phyloP scores from a whole-genome alignment of 805 yeast genomes.

The Suhomyces xylopsoci region DNA sequence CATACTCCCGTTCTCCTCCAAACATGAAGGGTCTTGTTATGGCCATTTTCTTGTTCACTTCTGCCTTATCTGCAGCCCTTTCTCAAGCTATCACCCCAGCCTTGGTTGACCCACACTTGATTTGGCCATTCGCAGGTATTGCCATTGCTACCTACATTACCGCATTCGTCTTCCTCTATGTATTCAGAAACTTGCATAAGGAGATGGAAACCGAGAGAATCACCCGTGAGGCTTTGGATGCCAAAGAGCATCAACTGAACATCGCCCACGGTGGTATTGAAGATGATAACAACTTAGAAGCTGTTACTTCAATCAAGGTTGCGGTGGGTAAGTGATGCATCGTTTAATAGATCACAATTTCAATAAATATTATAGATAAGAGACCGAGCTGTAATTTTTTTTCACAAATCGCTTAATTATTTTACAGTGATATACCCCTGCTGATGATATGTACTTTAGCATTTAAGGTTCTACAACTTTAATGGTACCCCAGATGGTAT shows the following conservation, averaged over 20 bases:
- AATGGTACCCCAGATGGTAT: background rate
- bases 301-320: slow-evolving; percentile 28
- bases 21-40: slow-evolving; percentile 50
- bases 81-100: slow-evolving; percentile 41
- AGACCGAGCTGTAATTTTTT: background rate
- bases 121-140: slow-evolving; percentile 42
- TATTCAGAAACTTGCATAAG: slow-evolving; percentile 38
- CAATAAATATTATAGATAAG: background rate
- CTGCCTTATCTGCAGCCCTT: slow-evolving; percentile 49
- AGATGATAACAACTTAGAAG: slow-evolving; percentile 20
- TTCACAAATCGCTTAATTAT: too few species aligned
- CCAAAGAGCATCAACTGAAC: background rate
- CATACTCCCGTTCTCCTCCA: slow-evolving; percentile 51
- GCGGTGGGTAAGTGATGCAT: slow-evolving; percentile 24
- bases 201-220: slow-evolving; percentile 38
- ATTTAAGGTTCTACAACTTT: background rate
- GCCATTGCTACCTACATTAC: slow-evolving; percentile 35
- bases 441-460: background rate
- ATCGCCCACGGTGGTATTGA: slow-evolving; percentile 16
- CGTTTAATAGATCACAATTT: background rate
- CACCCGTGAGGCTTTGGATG: slow-evolving; percentile 19
- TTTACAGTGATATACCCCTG: too few species aligned
- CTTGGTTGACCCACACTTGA: slow-evolving; percentile 38
- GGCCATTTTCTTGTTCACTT: slow-evolving; percentile 43
- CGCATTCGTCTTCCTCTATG: slow-evolving; percentile 32